Conservation (phyloP, 2,329 filamentous ascomycete genomes). For the Lachnellula subtilissima region DNA sequence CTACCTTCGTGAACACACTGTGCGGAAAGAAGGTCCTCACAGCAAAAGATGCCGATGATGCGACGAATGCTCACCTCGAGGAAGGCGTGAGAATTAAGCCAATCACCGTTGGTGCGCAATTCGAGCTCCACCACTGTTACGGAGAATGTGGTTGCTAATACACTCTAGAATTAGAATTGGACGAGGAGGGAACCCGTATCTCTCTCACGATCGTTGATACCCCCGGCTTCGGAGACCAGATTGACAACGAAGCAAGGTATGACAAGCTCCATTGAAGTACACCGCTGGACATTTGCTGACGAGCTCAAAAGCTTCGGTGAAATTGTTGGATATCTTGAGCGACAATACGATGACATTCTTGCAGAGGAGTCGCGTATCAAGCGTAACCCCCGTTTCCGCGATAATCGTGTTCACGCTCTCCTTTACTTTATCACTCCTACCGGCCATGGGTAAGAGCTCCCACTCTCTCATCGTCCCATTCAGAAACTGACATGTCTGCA, state of each 20-base stretch:
- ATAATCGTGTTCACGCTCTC: slow-evolving; percentile 97
- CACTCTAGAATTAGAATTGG: slow-evolving; percentile 76
- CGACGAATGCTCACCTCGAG: slow-evolving; percentile 82
- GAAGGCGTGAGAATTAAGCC: slow-evolving; percentile 99
- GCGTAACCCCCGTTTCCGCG: slow-evolving; percentile 99
- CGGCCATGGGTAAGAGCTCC: slow-evolving; percentile 72
- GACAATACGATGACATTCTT: slow-evolving; percentile 99
- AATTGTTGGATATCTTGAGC: slow-evolving; percentile 96
- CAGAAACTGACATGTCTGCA: slow-evolving; percentile 34
- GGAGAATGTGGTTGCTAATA: slow-evolving; percentile 28
- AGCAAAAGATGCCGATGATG: slow-evolving; percentile 91
- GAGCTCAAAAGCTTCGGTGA: slow-evolving; percentile 71
- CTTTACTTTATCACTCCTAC: slow-evolving; percentile 99
- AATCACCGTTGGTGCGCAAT: slow-evolving; percentile 80
- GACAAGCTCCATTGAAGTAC: slow-evolving; percentile 17
- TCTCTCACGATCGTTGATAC: slow-evolving; percentile 98
- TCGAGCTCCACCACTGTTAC: not conserved
- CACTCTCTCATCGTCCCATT: not conserved
- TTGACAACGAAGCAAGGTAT: slow-evolving; percentile 97
- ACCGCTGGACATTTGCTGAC: slow-evolving; percentile 25
- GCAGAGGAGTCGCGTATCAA: slow-evolving; percentile 99
- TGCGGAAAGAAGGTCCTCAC: slow-evolving; percentile 89
- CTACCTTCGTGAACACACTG: slow-evolving; percentile 98
- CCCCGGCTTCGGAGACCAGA: slow-evolving; percentile 95
- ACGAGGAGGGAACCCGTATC: slow-evolving; percentile 97